These are phyloP conservation scores for Aspergillus udagawae DNA, from an alignment of 2,329 filamentous ascomycete genomes.

Conservation along the genomic window DNA sequence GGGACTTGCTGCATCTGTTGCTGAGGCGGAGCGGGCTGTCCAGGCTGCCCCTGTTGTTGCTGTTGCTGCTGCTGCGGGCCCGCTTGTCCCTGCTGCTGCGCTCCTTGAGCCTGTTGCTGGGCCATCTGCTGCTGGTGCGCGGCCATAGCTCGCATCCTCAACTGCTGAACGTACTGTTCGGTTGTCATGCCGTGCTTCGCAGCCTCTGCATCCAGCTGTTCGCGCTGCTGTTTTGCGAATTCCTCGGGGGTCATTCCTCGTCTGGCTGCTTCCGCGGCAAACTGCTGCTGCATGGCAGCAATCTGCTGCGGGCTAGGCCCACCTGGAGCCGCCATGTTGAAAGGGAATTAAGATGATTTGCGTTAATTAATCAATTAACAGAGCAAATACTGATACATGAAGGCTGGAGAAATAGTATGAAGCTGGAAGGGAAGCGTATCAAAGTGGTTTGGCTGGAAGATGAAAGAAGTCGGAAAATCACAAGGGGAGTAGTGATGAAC, in stretches of 20 bases:
- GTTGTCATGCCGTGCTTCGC: constrained; percentile 51
- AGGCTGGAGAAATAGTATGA: background rate
- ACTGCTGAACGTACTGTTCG: constrained; percentile 46
- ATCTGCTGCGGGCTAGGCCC: constrained; percentile 78
- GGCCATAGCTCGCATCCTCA: constrained; percentile 46
- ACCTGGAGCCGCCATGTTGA: constrained; percentile 36
- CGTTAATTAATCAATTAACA: background rate
- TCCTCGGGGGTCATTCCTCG: constrained; percentile 79
- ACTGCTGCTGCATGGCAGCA: constrained; percentile 73
- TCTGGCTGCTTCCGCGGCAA: constrained; percentile 77
- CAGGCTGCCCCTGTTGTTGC: constrained; percentile 33
- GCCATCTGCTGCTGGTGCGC: constrained; percentile 37
- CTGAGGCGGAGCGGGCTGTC: constrained; percentile 18
- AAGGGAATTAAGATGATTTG: background rate
- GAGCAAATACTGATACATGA: background rate
- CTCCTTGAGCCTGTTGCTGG: constrained; percentile 30
- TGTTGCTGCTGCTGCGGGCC: constrained; percentile 29
- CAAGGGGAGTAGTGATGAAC: background rate
- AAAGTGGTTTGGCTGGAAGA: constrained; percentile 9
- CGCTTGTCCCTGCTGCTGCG: constrained; percentile 32
- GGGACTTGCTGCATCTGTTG: constrained; percentile 42
- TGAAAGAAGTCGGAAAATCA: background rate
- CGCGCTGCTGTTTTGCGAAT: constrained; percentile 64
- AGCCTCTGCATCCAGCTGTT: constrained; percentile 44
- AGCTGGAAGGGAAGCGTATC: background rate